Percentiles rank a stretch among this genome's conserved stretches.
These are phyloP conservation scores for Stephania cephalantha DNA, from an alignment of 164 flowering plant genomes.

Conservation along the genomic window DNA sequence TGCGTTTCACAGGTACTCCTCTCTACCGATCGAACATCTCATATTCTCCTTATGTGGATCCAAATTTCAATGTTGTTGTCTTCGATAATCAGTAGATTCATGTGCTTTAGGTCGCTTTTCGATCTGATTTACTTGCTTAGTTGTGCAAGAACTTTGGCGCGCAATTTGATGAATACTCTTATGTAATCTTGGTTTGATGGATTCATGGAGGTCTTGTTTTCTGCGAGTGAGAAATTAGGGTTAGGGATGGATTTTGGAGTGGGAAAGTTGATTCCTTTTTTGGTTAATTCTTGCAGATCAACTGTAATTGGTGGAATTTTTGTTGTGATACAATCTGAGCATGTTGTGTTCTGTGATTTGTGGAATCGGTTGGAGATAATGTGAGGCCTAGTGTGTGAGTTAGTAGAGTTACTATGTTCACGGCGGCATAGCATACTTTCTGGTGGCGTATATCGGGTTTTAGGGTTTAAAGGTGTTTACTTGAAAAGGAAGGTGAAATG, in stretches of 20 bases:
- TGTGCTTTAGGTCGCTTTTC: background rate
- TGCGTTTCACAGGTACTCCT: background rate
- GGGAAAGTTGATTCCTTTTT: background rate
- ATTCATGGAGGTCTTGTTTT: background rate
- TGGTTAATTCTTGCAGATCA: background rate
- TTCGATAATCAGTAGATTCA: background rate
- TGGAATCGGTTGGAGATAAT: constrained; percentile 5
- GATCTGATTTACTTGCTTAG: background rate
- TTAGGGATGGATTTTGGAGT: background rate
- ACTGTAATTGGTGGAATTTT: background rate
- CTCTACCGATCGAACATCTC: background rate
- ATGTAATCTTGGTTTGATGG: background rate
- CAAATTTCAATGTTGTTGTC: background rate
- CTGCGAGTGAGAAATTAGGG: constrained; percentile 7
- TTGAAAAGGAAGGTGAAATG: constrained; percentile 33
- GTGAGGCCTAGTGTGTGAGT: background rate
- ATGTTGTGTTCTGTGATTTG: background rate
- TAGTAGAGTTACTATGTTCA: background rate
- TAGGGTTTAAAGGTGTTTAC: background rate
- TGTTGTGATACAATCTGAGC: background rate
- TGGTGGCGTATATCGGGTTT: constrained; percentile 3
- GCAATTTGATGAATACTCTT: background rate
- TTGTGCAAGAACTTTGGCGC: background rate
- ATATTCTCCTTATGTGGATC: background rate
- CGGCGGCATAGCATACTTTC: constrained; percentile 5